Conservation (phyloP, 176 grass and related monocot genomes). For the Zea mays region Zm-B73-REFERENCE-NAM-5.0 NC_050102.1:45173501-45174000, state of each 20-base stretch:
- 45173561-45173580: conserved; percentile 91
- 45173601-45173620: conserved; percentile 87
- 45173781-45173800: conserved; percentile 68
- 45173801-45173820: conserved; percentile 78
- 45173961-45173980: conserved; percentile 10
- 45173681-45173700: conserved; percentile 22
- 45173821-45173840: conserved; percentile 69
- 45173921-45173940: neutral
- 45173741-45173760: conserved; percentile 96
- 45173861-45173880: neutral
- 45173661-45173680: neutral
- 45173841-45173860: neutral
- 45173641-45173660: neutral
- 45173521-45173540: conserved; percentile 87
- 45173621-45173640: conserved; percentile 59
- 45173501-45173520: conserved; percentile 88
- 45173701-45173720: conserved; percentile 61
- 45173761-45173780: conserved; percentile 98
- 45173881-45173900: neutral
- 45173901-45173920: neutral
- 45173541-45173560: conserved; percentile 75
- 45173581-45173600: conserved; percentile 98
- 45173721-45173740: conserved; percentile 99
- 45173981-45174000: neutral
- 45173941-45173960: neutral